Evolutionary conservation across 371 early-diverging fungal genomes (phyloP).

Genomic region (Parasitella parasitica): DNA sequence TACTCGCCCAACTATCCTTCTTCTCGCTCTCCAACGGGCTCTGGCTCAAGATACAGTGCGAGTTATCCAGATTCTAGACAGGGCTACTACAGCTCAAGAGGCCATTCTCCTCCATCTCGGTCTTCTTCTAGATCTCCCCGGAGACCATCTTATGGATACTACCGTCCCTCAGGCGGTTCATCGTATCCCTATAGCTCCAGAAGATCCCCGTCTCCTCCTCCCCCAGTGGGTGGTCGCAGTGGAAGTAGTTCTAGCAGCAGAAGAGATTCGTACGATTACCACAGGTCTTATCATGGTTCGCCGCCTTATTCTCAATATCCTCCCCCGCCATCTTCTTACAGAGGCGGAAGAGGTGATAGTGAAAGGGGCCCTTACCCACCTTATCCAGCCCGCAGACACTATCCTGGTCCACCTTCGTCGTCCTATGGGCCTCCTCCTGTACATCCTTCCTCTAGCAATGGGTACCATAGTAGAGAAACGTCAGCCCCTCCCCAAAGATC

Average conservation of each 20-base stretch:
- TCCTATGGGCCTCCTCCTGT: not conserved
- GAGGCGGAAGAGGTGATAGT: not conserved
- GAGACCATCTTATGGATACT: constrained; percentile 38
- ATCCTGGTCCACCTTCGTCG: constrained; percentile 11
- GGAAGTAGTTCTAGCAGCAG: constrained; percentile 22
- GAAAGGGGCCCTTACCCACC: constrained; percentile 14
- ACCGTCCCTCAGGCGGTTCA: constrained; percentile 17
- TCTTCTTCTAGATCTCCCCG: constrained; percentile 37
- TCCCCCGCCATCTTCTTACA: constrained; percentile 6
- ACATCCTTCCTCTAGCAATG: not conserved
- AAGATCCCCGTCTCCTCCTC: constrained; percentile 32
- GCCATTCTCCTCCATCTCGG: constrained; percentile 28
- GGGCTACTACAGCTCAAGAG: constrained; percentile 23
- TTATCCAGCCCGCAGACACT: constrained; percentile 24
- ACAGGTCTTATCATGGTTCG: constrained; percentile 15
- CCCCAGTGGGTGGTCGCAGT: not conserved
- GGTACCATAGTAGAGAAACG: constrained; percentile 11
- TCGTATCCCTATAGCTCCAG: constrained; percentile 25
- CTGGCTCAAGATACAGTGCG: constrained; percentile 3
- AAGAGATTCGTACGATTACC: constrained; percentile 36
- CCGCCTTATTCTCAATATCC: constrained; percentile 9
- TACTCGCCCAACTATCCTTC: constrained; percentile 32
- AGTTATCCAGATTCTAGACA: constrained; percentile 25
- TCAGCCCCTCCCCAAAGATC: constrained; percentile 12
- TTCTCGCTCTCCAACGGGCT: constrained; percentile 26